Percentiles rank a stretch among this genome's conserved stretches.
Conservation (phyloP, 2,329 filamentous ascomycete species). For the Pseudogymnoascus sp. region DNA sequence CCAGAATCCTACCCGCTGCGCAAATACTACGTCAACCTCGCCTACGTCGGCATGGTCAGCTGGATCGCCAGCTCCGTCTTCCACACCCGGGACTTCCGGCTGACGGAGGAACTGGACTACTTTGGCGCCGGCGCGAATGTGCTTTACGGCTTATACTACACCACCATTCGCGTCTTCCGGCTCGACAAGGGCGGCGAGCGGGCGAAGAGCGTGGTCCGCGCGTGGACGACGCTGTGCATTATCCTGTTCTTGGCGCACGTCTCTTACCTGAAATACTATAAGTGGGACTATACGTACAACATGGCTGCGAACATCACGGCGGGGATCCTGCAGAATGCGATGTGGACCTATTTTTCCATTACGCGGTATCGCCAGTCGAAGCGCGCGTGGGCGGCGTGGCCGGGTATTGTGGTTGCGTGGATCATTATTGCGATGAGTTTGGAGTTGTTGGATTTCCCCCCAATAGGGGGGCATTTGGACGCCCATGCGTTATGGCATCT, state of each 20-base stretch:
- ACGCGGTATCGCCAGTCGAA: constrained; percentile 62
- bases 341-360: constrained; percentile 83
- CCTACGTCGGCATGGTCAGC: constrained; percentile 69
- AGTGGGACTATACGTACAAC: constrained; percentile 96
- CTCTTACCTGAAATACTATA: constrained; percentile 72
- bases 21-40: constrained; percentile 71
- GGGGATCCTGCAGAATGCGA: constrained; percentile 68
- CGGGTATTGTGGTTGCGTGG: constrained; percentile 85
- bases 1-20: constrained; percentile 67
- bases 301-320: constrained; percentile 88
- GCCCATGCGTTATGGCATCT: constrained; percentile 95
- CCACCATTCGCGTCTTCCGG: constrained; percentile 71
- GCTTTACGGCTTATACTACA: constrained; percentile 84
- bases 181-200: constrained; percentile 52
- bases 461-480: constrained; percentile 72
- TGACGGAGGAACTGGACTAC: constrained; percentile 94
- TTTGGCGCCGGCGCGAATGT: constrained; percentile 87
- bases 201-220: constrained; percentile 42
- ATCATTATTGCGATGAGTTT: constrained; percentile 89
- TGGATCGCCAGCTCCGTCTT: constrained; percentile 90
- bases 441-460: constrained; percentile 89
- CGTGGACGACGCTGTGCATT: constrained; percentile 69
- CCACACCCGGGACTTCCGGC: constrained; percentile 75
- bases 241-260: constrained; percentile 68
- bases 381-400: constrained; percentile 77